phyloP scores from a whole-genome alignment of 2,329 filamentous ascomycete genomes.

The Aspergillus sergii region DNA sequence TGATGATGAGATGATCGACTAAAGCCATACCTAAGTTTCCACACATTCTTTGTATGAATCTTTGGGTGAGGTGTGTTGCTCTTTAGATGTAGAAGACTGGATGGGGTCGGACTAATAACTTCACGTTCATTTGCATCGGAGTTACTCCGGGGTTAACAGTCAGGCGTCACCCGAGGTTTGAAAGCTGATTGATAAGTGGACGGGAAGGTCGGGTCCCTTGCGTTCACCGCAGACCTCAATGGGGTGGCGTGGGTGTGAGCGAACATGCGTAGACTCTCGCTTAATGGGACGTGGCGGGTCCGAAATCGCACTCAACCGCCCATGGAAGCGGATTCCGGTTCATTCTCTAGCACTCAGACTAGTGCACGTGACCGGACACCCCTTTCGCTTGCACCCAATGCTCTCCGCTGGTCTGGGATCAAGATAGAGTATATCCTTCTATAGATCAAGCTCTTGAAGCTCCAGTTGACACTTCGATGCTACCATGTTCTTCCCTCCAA shows the following conservation, averaged over 20 bases:
- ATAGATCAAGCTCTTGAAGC: constrained; percentile 1
- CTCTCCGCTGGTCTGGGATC: constrained; percentile 20
- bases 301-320: constrained; percentile 20
- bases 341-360: constrained; percentile 40
- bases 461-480: not conserved
- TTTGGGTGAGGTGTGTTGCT: too few species aligned
- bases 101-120: too few species aligned
- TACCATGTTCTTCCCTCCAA: not conserved
- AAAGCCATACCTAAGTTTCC: too few species aligned
- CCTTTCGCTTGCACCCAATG: constrained; percentile 39
- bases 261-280: constrained; percentile 22
- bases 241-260: constrained; percentile 33
- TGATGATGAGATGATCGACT: too few species aligned
- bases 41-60: too few species aligned
- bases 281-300: constrained; percentile 16
- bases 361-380: constrained; percentile 25
- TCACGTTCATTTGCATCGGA: not conserved
- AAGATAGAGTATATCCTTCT: constrained; percentile 12
- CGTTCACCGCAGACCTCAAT: constrained; percentile 26
- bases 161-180: not conserved
- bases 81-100: too few species aligned
- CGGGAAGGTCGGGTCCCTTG: not conserved
- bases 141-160: not conserved
- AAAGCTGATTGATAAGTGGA: constrained; percentile 14
- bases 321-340: constrained; percentile 26